Conservation (phyloP, 208 protist species). For the Wallacemonas rigidus region DNA sequence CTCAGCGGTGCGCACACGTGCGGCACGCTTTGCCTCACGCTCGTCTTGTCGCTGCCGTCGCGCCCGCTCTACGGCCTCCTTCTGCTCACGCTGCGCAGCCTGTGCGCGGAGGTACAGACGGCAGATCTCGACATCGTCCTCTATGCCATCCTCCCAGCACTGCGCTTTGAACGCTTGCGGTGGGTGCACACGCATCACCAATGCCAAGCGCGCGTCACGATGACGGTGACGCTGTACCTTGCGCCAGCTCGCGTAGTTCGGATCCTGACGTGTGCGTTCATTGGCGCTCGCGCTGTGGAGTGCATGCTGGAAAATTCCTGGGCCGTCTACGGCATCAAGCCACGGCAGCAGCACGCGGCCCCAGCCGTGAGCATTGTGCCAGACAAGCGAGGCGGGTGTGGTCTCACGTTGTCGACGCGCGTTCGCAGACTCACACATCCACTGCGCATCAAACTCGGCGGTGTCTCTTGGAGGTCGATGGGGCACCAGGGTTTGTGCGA, state of each 20-base stretch:
- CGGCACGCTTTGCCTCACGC: conserved; percentile 3
- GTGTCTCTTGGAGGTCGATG: background rate
- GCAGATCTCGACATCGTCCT: conserved; percentile 38
- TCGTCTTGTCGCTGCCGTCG: background rate
- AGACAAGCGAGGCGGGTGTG: background rate
- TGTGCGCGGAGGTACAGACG: conserved; percentile 19
- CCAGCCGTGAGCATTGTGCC: conserved; percentile 16
- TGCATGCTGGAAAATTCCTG: conserved; percentile 21
- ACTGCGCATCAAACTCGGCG: background rate
- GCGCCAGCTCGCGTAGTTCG: conserved; percentile 20
- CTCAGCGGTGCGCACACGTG: background rate
- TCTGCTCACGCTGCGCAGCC: conserved; percentile 5
- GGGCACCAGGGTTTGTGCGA: background rate
- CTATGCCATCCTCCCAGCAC: conserved; percentile 43
- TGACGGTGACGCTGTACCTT: conserved; percentile 24
- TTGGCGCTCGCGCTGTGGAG: conserved; percentile 26
- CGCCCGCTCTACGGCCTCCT: background rate
- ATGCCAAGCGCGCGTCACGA: conserved; percentile 23
- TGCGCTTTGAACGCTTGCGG: conserved; percentile 30
- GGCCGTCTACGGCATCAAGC: conserved; percentile 22
- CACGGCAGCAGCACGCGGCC: background rate
- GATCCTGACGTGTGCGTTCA: conserved; percentile 18
- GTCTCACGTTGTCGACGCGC: background rate
- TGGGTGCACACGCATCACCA: conserved; percentile 24
- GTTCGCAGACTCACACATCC: background rate